Percentiles rank a stretch among this genome's conserved stretches.
phyloP scores from a whole-genome alignment of 495 filamentous ascomycete genomes.

The Lindgomyces ingoldianus region DNA sequence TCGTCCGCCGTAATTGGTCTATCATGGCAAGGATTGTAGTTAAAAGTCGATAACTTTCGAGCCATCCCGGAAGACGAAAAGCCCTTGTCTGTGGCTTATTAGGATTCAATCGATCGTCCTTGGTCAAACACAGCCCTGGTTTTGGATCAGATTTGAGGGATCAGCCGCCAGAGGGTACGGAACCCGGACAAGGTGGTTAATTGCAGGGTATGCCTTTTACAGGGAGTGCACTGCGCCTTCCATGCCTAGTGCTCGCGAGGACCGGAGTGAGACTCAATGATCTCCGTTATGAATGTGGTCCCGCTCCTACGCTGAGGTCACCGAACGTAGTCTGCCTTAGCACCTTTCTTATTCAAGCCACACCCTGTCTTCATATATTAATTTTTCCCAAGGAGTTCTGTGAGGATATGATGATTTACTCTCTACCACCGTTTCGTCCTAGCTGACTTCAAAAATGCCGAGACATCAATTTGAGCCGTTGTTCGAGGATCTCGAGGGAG shows the following conservation, averaged over 20 bases:
- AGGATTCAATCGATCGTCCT: slow-evolving; percentile 1
- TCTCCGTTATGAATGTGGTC: slow-evolving; percentile 4
- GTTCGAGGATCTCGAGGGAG: slow-evolving; percentile 3
- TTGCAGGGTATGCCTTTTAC: not conserved
- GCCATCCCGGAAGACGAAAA: slow-evolving; percentile 2
- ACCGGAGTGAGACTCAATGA: slow-evolving; percentile 1
- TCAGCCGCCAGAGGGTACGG: not conserved
- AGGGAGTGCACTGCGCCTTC: not conserved
- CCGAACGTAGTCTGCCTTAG: slow-evolving; percentile 1
- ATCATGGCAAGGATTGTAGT: not conserved
- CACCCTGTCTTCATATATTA: slow-evolving; percentile 1
- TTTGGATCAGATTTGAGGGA: not conserved
- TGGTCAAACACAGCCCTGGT: slow-evolving; percentile 1
- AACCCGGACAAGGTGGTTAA: slow-evolving; percentile 1
- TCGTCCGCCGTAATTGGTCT: slow-evolving; percentile 2
- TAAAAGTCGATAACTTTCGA: not conserved
- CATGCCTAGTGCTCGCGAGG: slow-evolving; percentile 1
- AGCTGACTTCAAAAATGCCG: not conserved
- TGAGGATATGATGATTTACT: not conserved
- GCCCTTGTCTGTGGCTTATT: not conserved
- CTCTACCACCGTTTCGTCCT: not conserved
- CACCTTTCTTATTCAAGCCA: slow-evolving; percentile 1
- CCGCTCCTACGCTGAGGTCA: not conserved
- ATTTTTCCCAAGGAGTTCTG: not conserved
- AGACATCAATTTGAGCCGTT: slow-evolving; percentile 4